phyloP scores from a whole-genome alignment of 371 early-diverging fungal genomes.

The Cokeromyces recurvatus region DNA sequence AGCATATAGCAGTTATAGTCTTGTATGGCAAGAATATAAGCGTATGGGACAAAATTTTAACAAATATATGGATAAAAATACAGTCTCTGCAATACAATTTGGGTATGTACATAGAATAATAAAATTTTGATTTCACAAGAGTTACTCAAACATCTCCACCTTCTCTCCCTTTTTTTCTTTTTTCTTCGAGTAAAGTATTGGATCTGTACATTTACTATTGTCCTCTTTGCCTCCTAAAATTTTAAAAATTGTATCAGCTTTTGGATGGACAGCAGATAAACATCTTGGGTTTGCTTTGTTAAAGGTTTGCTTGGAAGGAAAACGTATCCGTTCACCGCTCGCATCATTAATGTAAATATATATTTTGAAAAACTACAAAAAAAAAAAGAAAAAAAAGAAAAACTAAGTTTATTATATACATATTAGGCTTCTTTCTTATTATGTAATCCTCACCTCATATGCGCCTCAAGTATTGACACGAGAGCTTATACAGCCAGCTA shows the following conservation, averaged over 20 bases:
- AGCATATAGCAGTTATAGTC: conserved; percentile 45
- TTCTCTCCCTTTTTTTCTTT: too few species aligned
- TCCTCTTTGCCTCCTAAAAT: conserved; percentile 57
- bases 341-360: conserved; percentile 52
- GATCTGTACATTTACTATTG: conserved; percentile 55
- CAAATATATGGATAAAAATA: conserved; percentile 36
- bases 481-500: conserved; percentile 47
- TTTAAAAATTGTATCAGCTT: conserved; percentile 49
- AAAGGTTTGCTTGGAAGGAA: conserved; percentile 48
- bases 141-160: too few species aligned
- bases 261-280: conserved; percentile 58
- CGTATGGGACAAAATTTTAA: conserved; percentile 41
- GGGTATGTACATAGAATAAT: conserved; percentile 16
- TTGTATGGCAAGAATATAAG: conserved; percentile 49
- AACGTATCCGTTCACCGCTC: conserved; percentile 53
- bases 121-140: too few species aligned
- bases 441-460: conserved; percentile 36
- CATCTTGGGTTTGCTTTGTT: conserved; percentile 56
- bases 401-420: neutral
- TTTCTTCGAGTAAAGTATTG: conserved; percentile 50
- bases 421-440: conserved; percentile 30
- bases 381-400: neutral
- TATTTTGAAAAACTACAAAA: too few species aligned
- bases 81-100: conserved; percentile 44
- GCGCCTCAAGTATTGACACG: conserved; percentile 43